These are phyloP conservation scores for Trichosanthes truncata DNA, from an alignment of 306 rosid genomes.

Conservation along the genomic window DNA sequence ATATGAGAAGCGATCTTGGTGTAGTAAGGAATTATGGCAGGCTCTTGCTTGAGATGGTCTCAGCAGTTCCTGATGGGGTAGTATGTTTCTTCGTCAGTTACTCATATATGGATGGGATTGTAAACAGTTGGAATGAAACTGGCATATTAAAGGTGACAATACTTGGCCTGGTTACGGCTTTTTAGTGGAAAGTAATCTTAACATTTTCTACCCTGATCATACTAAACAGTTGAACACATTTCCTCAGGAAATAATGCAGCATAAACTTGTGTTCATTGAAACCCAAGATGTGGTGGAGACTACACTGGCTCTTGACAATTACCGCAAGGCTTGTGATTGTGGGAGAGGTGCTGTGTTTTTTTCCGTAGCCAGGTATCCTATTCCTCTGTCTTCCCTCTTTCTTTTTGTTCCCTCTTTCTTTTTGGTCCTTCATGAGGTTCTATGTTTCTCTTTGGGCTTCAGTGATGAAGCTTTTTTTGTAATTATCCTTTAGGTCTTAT, in stretches of 20 bases:
- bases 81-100: slow-evolving; percentile 93
- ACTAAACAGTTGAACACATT: slow-evolving; percentile 7
- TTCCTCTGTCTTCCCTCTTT: neutral
- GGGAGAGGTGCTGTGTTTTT: slow-evolving; percentile 97
- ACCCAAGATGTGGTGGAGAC: slow-evolving; percentile 97
- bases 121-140: slow-evolving; percentile 89
- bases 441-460: too few species aligned
- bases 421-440: neutral
- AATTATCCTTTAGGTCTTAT: neutral
- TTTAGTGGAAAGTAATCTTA: neutral
- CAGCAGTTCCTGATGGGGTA: slow-evolving; percentile 90
- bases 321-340: slow-evolving; percentile 94
- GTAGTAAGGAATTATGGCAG: slow-evolving; percentile 92
- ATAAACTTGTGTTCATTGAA: slow-evolving; percentile 88
- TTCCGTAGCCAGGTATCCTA: slow-evolving; percentile 79
- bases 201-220: neutral
- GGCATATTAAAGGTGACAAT: slow-evolving; percentile 70
- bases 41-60: slow-evolving; percentile 91
- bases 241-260: slow-evolving; percentile 90
- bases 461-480: neutral
- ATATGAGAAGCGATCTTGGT: slow-evolving; percentile 96
- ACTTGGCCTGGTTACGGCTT: slow-evolving; percentile 7
- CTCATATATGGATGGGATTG: slow-evolving; percentile 93
- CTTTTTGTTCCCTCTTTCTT: neutral
- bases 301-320: slow-evolving; percentile 91